Percentiles rank a stretch among this genome's conserved stretches.
Conservation (phyloP, 2,329 filamentous ascomycete genomes). For the Cordyceps cateniannulata region DNA sequence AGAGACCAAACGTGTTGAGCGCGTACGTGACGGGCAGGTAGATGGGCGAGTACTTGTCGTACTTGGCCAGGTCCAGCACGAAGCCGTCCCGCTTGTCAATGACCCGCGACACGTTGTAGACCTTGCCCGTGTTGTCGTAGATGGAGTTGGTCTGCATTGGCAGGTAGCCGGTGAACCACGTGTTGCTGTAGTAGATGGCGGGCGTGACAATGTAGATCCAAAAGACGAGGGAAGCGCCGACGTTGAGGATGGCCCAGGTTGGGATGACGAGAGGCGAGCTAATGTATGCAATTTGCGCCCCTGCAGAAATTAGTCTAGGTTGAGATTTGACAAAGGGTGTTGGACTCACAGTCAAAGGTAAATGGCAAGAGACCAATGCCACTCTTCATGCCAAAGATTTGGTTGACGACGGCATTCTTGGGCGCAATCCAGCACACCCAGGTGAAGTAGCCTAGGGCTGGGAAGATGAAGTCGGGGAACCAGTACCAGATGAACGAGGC, state of each 20-base stretch:
- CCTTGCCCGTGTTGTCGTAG: constrained; percentile 44
- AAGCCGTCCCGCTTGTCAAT: constrained; percentile 35
- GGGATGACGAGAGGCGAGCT: constrained; percentile 34
- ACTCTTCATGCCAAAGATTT: constrained; percentile 41
- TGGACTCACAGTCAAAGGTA: constrained; percentile 33
- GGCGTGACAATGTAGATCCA: constrained; percentile 39
- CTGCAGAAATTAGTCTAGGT: constrained; percentile 5
- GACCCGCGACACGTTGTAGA: constrained; percentile 43
- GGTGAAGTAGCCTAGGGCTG: constrained; percentile 36
- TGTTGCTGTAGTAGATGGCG: constrained; percentile 41
- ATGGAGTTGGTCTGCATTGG: constrained; percentile 46
- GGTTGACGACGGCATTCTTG: constrained; percentile 38
- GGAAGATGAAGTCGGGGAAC: constrained; percentile 43
- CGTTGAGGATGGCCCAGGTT: constrained; percentile 41
- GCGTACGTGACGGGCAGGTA: constrained; percentile 39
- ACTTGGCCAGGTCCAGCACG: constrained; percentile 40
- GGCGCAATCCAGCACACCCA: constrained; percentile 44
- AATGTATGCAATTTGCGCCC: constrained; percentile 30
- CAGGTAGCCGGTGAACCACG: constrained; percentile 45
- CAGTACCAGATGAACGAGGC: constrained; percentile 41
- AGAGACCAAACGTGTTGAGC: constrained; percentile 45
- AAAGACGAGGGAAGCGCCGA: constrained; percentile 40
- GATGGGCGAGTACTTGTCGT: constrained; percentile 42
- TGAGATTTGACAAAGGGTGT: background rate
- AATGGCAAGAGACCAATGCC: constrained; percentile 33